A percentile compares a stretch with the other conserved stretches of the same genome.
Conservation (phyloP, 169 alveolate species). For the Ichthyophthirius multifiliis region DNA sequence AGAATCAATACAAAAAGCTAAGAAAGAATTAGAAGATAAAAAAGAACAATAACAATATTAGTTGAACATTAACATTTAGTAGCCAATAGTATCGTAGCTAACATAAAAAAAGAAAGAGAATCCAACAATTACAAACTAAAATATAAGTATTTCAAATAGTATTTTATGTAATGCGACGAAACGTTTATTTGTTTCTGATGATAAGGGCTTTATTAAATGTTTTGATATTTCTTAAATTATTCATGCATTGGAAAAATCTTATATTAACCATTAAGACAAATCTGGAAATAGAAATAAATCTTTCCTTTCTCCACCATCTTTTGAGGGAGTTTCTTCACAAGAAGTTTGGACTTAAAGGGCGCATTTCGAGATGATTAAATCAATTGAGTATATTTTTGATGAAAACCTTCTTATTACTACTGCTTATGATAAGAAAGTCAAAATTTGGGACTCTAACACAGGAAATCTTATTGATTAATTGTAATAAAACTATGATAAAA, state of each 20-base stretch:
- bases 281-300: neutral
- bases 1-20: neutral
- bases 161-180: constrained; percentile 21
- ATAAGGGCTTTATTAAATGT: constrained; percentile 42
- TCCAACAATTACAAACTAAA: neutral
- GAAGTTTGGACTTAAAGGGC: constrained; percentile 8
- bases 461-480: constrained; percentile 38
- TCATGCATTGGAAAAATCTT: constrained; percentile 6
- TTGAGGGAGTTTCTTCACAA: neutral
- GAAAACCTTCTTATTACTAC: constrained; percentile 34
- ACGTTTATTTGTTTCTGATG: constrained; percentile 19
- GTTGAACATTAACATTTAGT: neutral
- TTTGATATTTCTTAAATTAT: constrained; percentile 20
- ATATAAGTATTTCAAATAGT: constrained; percentile 21
- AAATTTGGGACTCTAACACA: constrained; percentile 42
- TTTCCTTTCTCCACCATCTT: neutral
- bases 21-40: neutral
- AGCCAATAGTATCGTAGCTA: neutral
- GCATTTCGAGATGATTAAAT: constrained; percentile 36
- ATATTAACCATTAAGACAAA: neutral
- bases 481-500: constrained; percentile 30
- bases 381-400: constrained; percentile 23
- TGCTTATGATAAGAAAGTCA: constrained; percentile 40
- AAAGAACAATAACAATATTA: neutral
- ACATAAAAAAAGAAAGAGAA: neutral